Conservation (phyloP, 1,139 yeast genomes). For the Geotrichum bryndzae region DNA sequence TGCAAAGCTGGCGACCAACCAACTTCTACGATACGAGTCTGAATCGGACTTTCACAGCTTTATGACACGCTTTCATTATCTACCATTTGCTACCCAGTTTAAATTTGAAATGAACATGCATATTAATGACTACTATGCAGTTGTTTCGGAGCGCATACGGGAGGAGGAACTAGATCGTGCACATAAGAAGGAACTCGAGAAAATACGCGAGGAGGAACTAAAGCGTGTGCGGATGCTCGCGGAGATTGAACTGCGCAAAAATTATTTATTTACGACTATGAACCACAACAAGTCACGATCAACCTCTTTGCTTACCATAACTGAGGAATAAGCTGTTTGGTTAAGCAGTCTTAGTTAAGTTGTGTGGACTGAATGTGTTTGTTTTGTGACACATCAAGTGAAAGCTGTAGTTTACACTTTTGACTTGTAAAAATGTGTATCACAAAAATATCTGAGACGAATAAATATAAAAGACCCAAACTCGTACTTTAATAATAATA, state of each 20-base stretch:
- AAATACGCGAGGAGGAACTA: no score
- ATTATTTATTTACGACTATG: not conserved
- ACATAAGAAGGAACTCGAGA: no score
- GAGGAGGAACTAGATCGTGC: not conserved
- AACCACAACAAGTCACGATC: not conserved
- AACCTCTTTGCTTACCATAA: not conserved
- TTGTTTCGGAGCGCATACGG: not conserved
- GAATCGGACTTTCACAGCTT: constrained; percentile 16
- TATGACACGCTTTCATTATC: constrained; percentile 18
- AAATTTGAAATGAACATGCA: constrained; percentile 18
- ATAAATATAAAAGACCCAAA: no score
- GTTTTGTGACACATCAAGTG: no score
- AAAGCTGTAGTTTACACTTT: no score
- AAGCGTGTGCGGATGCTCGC: not conserved
- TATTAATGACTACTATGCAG: constrained; percentile 17
- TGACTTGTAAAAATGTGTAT: no score
- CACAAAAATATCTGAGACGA: no score
- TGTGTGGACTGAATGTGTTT: no score
- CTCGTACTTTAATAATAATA: no score
- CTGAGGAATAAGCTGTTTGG: not conserved
- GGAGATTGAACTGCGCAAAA: not conserved
- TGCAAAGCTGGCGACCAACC: constrained; percentile 15
- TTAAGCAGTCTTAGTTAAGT: no score
- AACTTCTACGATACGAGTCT: constrained; percentile 14
- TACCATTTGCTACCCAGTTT: constrained; percentile 18